phyloP scores from a whole-genome alignment of 345 rosid genomes.

The Acer campestre region DNA sequence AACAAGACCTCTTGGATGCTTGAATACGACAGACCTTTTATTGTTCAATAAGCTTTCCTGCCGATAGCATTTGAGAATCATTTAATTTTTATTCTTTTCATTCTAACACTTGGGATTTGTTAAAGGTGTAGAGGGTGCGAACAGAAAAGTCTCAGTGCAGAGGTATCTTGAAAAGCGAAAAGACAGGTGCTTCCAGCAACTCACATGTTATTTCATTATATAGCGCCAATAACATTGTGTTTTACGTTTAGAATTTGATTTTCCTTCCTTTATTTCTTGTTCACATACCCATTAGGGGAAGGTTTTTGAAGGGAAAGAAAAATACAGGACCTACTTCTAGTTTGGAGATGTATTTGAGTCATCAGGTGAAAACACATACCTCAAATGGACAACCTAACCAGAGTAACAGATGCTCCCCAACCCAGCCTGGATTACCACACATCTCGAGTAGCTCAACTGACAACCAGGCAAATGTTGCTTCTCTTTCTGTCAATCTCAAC shows the following conservation, averaged over 20 bases:
- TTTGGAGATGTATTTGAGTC: conserved; percentile 59
- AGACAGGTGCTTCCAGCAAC: conserved; percentile 58
- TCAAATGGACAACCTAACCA: conserved; percentile 51
- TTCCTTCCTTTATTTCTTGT: conserved; percentile 2
- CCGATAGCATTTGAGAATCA: not conserved
- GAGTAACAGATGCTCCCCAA: conserved; percentile 40
- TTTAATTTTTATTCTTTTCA: not conserved
- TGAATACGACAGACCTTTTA: not conserved
- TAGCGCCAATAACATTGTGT: not conserved
- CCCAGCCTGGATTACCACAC: conserved; percentile 42
- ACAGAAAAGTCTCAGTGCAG: conserved; percentile 66
- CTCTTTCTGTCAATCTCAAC: conserved; percentile 61
- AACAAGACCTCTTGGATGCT: not conserved
- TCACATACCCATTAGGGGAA: conserved; percentile 44
- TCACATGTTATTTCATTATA: conserved; percentile 8
- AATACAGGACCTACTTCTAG: conserved; percentile 49
- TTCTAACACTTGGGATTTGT: conserved; percentile 28
- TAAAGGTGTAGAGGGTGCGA: conserved; percentile 66
- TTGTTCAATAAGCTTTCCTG: not conserved
- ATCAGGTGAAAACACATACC: conserved; percentile 43
- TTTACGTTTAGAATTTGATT: not conserved
- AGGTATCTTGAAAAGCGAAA: conserved; percentile 77
- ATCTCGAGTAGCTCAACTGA: conserved; percentile 37
- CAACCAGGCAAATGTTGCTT: conserved; percentile 40
- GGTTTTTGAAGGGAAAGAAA: conserved; percentile 56